Percentiles rank a stretch among this genome's conserved stretches.
phyloP scores from a whole-genome alignment of 2,329 filamentous ascomycete species.

The Boeremia lycopersici region DNA sequence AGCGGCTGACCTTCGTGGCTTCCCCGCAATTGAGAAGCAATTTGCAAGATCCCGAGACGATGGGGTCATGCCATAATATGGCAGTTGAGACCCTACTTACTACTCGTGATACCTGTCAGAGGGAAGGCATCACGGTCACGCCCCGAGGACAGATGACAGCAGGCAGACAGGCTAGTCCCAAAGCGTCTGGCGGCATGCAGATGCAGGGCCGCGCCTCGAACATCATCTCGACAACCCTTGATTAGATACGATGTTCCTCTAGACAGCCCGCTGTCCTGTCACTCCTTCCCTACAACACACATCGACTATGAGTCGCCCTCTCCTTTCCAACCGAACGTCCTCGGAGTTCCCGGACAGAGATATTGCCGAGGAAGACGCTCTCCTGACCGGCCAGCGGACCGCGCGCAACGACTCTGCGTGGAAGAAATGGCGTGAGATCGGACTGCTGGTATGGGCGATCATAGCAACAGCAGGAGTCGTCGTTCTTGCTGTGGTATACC shows the following conservation, averaged over 20 bases:
- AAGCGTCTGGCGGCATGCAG: slow-evolving; percentile 7
- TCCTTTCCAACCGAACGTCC: slow-evolving; percentile 61
- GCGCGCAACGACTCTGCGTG: slow-evolving; percentile 44
- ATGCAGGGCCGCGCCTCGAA: slow-evolving; percentile 6
- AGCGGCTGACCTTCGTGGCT: neutral
- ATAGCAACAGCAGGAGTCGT: slow-evolving; percentile 80
- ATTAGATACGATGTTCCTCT: slow-evolving; percentile 14
- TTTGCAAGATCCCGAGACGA: neutral
- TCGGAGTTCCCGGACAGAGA: slow-evolving; percentile 60
- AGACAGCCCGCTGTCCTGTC: slow-evolving; percentile 11
- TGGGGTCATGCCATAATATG: neutral
- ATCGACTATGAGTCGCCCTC: slow-evolving; percentile 49
- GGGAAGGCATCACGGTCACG: slow-evolving; percentile 9
- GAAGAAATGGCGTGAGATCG: slow-evolving; percentile 72
- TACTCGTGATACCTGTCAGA: slow-evolving; percentile 1
- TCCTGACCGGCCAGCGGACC: slow-evolving; percentile 62
- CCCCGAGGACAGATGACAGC: slow-evolving; percentile 20
- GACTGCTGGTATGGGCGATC: slow-evolving; percentile 82
- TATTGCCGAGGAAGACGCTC: slow-evolving; percentile 66
- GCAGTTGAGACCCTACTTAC: neutral
- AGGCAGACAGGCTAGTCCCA: slow-evolving; percentile 13
- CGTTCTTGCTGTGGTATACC: slow-evolving; percentile 79
- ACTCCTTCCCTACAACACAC: slow-evolving; percentile 15
- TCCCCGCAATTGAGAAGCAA: neutral
- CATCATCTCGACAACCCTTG: slow-evolving; percentile 10